Percentiles rank a stretch among this genome's conserved stretches.
Conservation (phyloP, 352 stramenopile genomes). For the Plasmopara halstedii region DNA sequence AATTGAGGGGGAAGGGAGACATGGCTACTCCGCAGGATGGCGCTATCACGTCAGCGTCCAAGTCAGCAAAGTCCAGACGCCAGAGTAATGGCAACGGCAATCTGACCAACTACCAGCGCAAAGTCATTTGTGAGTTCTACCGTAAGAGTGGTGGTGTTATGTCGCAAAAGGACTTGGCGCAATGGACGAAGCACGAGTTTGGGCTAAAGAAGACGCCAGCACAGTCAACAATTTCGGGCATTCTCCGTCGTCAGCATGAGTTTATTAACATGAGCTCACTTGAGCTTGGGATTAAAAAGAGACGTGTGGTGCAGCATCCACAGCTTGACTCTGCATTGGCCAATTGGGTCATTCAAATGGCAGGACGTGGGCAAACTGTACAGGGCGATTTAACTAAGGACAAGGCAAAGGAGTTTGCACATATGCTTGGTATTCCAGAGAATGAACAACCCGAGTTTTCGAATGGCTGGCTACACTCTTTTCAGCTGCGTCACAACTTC, state of each 20-base stretch:
- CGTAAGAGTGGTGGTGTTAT: constrained; percentile 71
- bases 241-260: constrained; percentile 72
- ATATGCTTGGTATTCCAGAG: constrained; percentile 72
- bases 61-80: constrained; percentile 11
- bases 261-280: constrained; percentile 81
- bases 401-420: constrained; percentile 78
- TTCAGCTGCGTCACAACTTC: constrained; percentile 79
- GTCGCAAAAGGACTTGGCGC: constrained; percentile 80
- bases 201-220: constrained; percentile 71
- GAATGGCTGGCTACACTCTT: constrained; percentile 73
- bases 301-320: constrained; percentile 72
- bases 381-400: constrained; percentile 82
- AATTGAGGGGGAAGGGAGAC: constrained; percentile 2
- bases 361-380: constrained; percentile 65
- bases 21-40: constrained; percentile 4
- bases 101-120: constrained; percentile 79
- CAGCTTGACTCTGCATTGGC: constrained; percentile 69
- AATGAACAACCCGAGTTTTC: constrained; percentile 75
- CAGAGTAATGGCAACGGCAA: constrained; percentile 50
- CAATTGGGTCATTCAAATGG: constrained; percentile 85
- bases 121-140: constrained; percentile 81
- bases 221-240: constrained; percentile 80
- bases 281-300: constrained; percentile 78
- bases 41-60: background rate
- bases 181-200: constrained; percentile 86